Conservation (phyloP, 495 filamentous ascomycete genomes). For the Baudoinia panamericana region DNA sequence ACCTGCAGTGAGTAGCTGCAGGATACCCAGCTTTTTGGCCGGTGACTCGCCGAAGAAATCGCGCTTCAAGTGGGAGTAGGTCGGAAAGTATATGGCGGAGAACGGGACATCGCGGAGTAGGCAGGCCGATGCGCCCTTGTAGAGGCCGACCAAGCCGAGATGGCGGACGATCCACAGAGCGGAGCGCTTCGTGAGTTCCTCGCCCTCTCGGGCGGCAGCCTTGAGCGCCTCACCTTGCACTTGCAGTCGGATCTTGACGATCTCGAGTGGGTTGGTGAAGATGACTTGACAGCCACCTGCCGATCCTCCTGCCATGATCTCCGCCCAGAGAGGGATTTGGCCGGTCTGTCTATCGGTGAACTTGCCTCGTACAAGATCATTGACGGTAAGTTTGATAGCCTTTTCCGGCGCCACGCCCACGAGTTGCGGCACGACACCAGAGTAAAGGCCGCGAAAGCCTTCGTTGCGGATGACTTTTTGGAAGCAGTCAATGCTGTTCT, state of each 20-base stretch:
- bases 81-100: slow-evolving; percentile 97
- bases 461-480: slow-evolving; percentile 87
- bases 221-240: slow-evolving; percentile 94
- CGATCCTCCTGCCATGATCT: slow-evolving; percentile 76
- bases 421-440: slow-evolving; percentile 84
- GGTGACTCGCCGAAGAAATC: slow-evolving; percentile 83
- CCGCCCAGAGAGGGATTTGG: slow-evolving; percentile 55
- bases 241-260: slow-evolving; percentile 97
- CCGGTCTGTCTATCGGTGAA: slow-evolving; percentile 66
- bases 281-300: slow-evolving; percentile 94
- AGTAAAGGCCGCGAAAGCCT: slow-evolving; percentile 79
- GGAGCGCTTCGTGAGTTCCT: slow-evolving; percentile 70
- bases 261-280: slow-evolving; percentile 95
- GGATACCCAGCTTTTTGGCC: slow-evolving; percentile 79
- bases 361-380: slow-evolving; percentile 71
- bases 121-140: slow-evolving; percentile 95
- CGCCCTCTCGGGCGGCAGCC: slow-evolving; percentile 40
- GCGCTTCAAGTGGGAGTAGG: slow-evolving; percentile 84
- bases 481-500: slow-evolving; percentile 89
- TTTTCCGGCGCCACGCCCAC: slow-evolving; percentile 97
- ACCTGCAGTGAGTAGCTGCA: slow-evolving; percentile 88
- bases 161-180: slow-evolving; percentile 97
- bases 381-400: slow-evolving; percentile 96
- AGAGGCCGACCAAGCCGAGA: slow-evolving; percentile 85
- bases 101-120: slow-evolving; percentile 92